These are phyloP conservation scores for Parmelia sp. DNA, from an alignment of 495 filamentous ascomycete species.

Conservation along the genomic window DNA sequence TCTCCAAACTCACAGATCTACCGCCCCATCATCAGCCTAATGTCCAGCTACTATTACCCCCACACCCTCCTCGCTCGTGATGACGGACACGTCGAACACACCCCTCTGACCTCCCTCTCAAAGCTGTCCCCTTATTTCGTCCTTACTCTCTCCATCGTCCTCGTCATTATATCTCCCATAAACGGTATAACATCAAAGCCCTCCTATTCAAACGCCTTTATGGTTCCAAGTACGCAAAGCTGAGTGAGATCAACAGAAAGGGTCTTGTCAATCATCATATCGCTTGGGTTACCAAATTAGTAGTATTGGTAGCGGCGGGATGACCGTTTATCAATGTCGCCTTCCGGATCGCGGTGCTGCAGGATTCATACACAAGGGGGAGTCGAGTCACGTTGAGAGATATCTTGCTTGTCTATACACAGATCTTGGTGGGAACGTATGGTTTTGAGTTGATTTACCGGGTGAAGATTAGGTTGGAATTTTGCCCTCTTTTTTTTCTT, in stretches of 20 bases:
- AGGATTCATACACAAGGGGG: constrained; percentile 30
- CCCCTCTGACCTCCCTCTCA: constrained; percentile 33
- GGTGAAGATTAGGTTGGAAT: constrained; percentile 29
- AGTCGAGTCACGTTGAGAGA: constrained; percentile 39
- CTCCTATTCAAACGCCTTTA: constrained; percentile 38
- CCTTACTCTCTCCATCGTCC: constrained; percentile 39
- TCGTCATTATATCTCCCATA: constrained; percentile 41
- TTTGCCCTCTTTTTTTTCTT: not conserved
- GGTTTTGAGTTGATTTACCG: constrained; percentile 45
- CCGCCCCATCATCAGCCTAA: not conserved
- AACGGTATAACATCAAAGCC: constrained; percentile 40
- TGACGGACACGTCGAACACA: no score
- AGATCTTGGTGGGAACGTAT: constrained; percentile 46
- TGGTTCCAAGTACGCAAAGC: constrained; percentile 32
- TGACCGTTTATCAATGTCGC: constrained; percentile 43
- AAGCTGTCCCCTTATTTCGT: constrained; percentile 39
- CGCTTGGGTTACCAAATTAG: constrained; percentile 40
- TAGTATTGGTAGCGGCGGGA: constrained; percentile 38
- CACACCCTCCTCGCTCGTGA: no score
- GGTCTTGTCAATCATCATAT: constrained; percentile 49
- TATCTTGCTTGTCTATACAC: constrained; percentile 37
- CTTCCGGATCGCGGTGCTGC: constrained; percentile 33
- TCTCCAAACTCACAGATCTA: not conserved
- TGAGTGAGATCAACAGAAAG: constrained; percentile 36
- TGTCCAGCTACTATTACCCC: not conserved